phyloP scores from a whole-genome alignment of 2,329 filamentous ascomycete species.

The Akanthomyces lecanii region DNA sequence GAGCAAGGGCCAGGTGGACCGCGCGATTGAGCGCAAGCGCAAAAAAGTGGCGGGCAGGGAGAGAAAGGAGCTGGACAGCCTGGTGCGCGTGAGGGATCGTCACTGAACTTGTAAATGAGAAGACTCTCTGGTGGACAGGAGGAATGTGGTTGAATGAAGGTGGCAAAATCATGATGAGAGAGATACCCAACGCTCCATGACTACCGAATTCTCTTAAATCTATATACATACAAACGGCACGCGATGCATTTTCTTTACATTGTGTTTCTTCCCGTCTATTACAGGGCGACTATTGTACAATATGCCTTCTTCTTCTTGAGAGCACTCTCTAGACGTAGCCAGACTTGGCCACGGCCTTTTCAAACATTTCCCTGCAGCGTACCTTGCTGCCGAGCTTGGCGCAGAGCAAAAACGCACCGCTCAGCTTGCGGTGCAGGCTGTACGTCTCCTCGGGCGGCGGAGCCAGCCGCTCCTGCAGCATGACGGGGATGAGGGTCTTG shows the following conservation, averaged over 20 bases:
- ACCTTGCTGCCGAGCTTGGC: constrained; percentile 81
- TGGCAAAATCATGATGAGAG: constrained; percentile 8
- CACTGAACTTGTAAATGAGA: neutral
- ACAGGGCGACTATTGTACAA: constrained; percentile 4
- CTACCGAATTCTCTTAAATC: neutral
- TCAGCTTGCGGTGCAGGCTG: constrained; percentile 88
- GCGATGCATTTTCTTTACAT: neutral
- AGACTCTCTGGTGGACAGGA: no score
- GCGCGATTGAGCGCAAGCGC: constrained; percentile 76
- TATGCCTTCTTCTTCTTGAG: neutral
- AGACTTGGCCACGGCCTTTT: constrained; percentile 43
- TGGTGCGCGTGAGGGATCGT: constrained; percentile 30
- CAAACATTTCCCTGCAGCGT: constrained; percentile 75
- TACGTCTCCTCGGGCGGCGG: constrained; percentile 98
- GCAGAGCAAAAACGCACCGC: constrained; percentile 90
- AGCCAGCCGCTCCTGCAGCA: constrained; percentile 82
- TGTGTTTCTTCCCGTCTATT: neutral
- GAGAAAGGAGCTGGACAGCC: constrained; percentile 62
- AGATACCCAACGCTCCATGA: constrained; percentile 12
- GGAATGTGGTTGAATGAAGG: neutral
- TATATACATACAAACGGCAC: constrained; percentile 4
- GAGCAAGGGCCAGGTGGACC: constrained; percentile 80
- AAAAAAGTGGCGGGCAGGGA: constrained; percentile 89
- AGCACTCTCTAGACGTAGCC: constrained; percentile 25
- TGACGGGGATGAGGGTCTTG: constrained; percentile 80